Percentiles rank a stretch among this genome's conserved stretches.
Evolutionary conservation across 2,329 filamentous ascomycete species (phyloP).

Genomic region (Penicillium occitanis): DNA sequence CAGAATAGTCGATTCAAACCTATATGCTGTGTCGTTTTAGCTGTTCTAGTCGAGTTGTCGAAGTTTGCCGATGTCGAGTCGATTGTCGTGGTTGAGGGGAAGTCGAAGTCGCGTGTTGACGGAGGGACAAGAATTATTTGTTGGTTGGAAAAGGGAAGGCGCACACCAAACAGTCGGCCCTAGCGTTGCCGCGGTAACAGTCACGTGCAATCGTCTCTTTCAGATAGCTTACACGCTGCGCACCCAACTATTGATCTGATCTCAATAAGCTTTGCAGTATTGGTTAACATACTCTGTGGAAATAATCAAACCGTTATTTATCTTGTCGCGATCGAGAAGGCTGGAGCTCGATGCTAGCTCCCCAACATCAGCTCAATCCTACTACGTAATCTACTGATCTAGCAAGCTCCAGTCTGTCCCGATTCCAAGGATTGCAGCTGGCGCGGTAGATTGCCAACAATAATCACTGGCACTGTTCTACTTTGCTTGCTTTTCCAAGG

Average conservation of each 20-base stretch:
- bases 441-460: too few relatives aligned
- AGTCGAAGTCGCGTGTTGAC: conserved; percentile 7
- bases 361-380: not conserved
- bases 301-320: not conserved
- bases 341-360: not conserved
- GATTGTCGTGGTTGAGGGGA: not conserved
- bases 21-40: not conserved
- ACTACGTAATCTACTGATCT: not conserved
- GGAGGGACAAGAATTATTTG: not conserved
- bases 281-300: not conserved
- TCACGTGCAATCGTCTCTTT: conserved; percentile 28
- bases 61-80: not conserved
- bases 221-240: not conserved
- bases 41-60: not conserved
- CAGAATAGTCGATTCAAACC: not conserved
- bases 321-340: not conserved
- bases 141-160: conserved; percentile 10
- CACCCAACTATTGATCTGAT: not conserved
- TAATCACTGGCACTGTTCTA: not conserved
- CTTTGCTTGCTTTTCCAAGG: not conserved
- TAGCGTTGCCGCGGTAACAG: conserved; percentile 34
- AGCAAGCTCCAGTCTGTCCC: not conserved
- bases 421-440: not conserved
- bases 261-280: not conserved
- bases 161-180: conserved; percentile 2